These are phyloP conservation scores for Globisporangium splendens DNA, from an alignment of 352 stramenopile genomes.

Conservation along the genomic window DNA sequence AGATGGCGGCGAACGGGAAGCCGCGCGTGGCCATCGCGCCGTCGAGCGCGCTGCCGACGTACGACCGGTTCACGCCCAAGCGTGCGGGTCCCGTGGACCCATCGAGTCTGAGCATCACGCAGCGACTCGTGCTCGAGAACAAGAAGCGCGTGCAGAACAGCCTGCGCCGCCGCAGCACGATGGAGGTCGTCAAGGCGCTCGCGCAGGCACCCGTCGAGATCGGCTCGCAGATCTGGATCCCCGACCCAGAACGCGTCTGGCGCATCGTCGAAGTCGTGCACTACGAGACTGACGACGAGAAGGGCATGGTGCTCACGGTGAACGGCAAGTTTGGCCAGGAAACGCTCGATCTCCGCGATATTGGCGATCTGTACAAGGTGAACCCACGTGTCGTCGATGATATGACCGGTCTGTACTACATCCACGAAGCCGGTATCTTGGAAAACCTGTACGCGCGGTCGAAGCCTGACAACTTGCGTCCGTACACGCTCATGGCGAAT, in stretches of 20 bases:
- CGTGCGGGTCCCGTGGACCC: constrained; percentile 53
- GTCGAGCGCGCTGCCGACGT: constrained; percentile 70
- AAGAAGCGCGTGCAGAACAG: constrained; percentile 65
- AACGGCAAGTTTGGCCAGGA: constrained; percentile 71
- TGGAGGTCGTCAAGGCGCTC: constrained; percentile 66
- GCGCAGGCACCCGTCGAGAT: constrained; percentile 68
- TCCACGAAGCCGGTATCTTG: constrained; percentile 84
- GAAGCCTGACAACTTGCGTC: constrained; percentile 67
- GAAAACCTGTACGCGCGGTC: constrained; percentile 77
- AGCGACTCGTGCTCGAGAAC: constrained; percentile 85
- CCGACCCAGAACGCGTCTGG: constrained; percentile 79
- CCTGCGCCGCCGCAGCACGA: constrained; percentile 62
- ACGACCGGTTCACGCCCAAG: constrained; percentile 76
- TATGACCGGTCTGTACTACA: constrained; percentile 88
- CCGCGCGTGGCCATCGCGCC: constrained; percentile 53
- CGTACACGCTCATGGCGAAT: constrained; percentile 89
- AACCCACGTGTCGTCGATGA: constrained; percentile 85
- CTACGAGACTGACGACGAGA: constrained; percentile 40
- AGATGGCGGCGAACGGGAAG: constrained; percentile 24
- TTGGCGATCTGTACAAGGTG: constrained; percentile 83
- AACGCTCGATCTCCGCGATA: constrained; percentile 72
- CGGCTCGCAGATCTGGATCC: constrained; percentile 84
- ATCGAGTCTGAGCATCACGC: constrained; percentile 60
- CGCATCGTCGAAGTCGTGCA: constrained; percentile 77
- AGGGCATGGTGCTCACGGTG: constrained; percentile 66